A percentile compares a stretch with the other conserved stretches of the same genome.
Evolutionary conservation across 1,139 yeast species (phyloP).

Genomic region (Saccharomycopsis hybrid): DNA sequence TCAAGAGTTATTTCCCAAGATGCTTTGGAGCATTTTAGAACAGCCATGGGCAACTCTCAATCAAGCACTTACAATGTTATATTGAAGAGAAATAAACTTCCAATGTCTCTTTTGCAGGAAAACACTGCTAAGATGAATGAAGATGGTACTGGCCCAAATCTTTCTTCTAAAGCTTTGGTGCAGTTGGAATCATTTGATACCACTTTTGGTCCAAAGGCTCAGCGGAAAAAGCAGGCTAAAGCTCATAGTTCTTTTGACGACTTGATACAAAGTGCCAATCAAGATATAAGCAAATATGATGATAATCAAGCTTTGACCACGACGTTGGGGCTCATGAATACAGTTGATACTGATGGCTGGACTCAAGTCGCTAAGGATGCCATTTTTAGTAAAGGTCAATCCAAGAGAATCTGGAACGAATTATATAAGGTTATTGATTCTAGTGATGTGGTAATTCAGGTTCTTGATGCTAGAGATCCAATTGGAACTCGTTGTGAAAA

Average conservation of each 20-base stretch:
- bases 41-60: constrained; percentile 76
- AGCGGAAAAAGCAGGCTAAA: constrained; percentile 72
- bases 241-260: constrained; percentile 51
- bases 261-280: constrained; percentile 54
- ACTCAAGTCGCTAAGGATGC: constrained; percentile 91
- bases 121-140: constrained; percentile 46
- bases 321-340: constrained; percentile 69
- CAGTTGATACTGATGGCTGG: constrained; percentile 65
- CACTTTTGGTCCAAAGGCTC: constrained; percentile 93
- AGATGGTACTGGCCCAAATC: too few relatives aligned
- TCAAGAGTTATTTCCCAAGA: constrained; percentile 97
- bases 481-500: constrained; percentile 90
- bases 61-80: constrained; percentile 85
- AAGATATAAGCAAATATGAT: constrained; percentile 54
- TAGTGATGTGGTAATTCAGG: constrained; percentile 94
- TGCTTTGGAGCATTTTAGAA: constrained; percentile 88
- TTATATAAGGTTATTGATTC: constrained; percentile 95
- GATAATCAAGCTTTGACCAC: constrained; percentile 70
- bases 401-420: constrained; percentile 98
- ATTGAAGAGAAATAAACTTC: constrained; percentile 82
- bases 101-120: constrained; percentile 92
- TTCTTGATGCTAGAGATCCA: constrained; percentile 96
- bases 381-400: constrained; percentile 93
- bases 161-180: constrained; percentile 60
- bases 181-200: constrained; percentile 75